Base-by-base conservation (phyloP, 192 early-diverging fungal genomes). In the Linnemannia exigua region DNA sequence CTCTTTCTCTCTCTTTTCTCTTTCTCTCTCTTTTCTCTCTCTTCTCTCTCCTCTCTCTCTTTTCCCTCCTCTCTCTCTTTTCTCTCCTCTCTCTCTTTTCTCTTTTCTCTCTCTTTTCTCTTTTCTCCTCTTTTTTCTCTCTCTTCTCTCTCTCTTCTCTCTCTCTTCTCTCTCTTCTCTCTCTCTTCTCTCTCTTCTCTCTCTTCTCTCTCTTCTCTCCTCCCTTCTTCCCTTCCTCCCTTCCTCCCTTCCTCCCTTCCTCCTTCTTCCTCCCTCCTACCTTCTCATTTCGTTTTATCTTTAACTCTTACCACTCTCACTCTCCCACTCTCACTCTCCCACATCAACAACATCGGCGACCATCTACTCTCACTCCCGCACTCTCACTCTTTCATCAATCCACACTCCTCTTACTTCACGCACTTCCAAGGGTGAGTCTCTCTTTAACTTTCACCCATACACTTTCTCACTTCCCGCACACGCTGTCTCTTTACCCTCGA, bases 181-280 rank as follows among this genome's bases (percentile, higher is more conserved):
- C n/a, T n/a, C n/a, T n/a, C n/a, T 61, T 50, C 22, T 66, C 75
- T 47, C 25, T 77, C 44, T 77, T 77, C 25, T 28, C 33, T 12
- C 37, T 41, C 35, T 51, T 17, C 48, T 50, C 48, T 5, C 16
- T 50, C 25, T 28, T 35, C 75, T 33, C 28, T 51, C 19, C 5
- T 33, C 22, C 67, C 17, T 69, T 19, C 33, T 14, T 46, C 35
- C 35, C 47, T 28, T 70, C 12, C 4, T 38, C 46, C 46, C 75
- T 25, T 28, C 1, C 47, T 50, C 63, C 19, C 72, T 20, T 52
- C 17, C 50, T 51, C 50, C 17, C 50, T 51, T 20, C 1, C 19
- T 22, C 50, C 17, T 4, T 58, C n/a, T 9, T 22, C 22, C 54
- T 51, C 47, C 25, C 47, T 31, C 25, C n/a, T 31, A 6, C 9